phyloP scores from a whole-genome alignment of 306 rosid species.

The Cyclanthera cordifolia region DNA sequence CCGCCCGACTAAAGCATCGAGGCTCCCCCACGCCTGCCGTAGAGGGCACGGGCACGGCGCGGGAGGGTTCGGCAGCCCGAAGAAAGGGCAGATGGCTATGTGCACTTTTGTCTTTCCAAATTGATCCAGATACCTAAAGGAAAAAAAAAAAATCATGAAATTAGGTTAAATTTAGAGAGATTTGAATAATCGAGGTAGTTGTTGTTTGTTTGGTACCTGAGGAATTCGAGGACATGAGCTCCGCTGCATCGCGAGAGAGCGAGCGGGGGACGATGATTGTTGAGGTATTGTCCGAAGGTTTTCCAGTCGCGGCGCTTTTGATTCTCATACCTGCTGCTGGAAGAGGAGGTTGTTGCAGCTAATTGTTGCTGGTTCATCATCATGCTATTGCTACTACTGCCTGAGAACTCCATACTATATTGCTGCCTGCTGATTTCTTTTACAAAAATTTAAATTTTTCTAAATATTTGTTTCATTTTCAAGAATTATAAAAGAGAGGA shows the following conservation, averaged over 20 bases:
- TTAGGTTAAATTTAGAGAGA: not conserved
- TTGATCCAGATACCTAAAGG: constrained; percentile 6
- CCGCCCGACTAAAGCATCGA: constrained; percentile 13
- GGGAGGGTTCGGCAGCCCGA: constrained; percentile 6
- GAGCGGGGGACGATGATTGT: constrained; percentile 14
- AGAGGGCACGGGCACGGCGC: constrained; percentile 16
- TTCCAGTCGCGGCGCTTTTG: constrained; percentile 19
- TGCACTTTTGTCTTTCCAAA: constrained; percentile 18
- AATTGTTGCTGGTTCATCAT: not conserved
- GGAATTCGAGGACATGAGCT: constrained; percentile 17
- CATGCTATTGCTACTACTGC: not conserved
- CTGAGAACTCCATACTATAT: not conserved
- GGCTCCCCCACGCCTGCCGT: constrained; percentile 16
- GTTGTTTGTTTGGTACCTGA: constrained; percentile 1
- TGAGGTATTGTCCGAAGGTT: constrained; percentile 14
- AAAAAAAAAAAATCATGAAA: not conserved
- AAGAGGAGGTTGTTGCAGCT: not conserved
- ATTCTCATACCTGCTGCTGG: constrained; percentile 17
- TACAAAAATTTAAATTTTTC: not conserved
- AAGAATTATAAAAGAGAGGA: not conserved
- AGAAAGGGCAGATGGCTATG: constrained; percentile 9
- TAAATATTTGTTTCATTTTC: not conserved
- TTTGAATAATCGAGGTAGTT: no score
- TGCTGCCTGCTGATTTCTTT: not conserved
- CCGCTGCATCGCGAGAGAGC: constrained; percentile 15